Base-by-base conservation (phyloP, 2,329 filamentous ascomycete species). In the Apiospora phragmitis region DNA sequence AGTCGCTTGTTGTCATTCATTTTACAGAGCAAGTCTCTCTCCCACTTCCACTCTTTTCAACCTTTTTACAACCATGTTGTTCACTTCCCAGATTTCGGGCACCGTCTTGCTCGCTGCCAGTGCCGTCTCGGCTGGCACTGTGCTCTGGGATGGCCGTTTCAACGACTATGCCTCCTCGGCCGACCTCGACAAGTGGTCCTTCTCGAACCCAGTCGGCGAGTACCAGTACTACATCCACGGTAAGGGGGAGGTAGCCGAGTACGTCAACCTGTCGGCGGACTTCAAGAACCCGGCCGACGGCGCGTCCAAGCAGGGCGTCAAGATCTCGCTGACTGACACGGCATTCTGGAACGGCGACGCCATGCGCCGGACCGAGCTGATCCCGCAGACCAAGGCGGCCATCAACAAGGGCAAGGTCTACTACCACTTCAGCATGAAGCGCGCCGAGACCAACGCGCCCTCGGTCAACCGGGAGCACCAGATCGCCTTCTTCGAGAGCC, bases 161-260 rank as follows among this genome's bases (percentile, higher is more conserved):
- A 89, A 89, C 76, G 83, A 85, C 70, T 80, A 87, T 71, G 81
- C 80, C 16, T 80, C 84, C 21, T 83, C 82, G 68, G 76, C 83
- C 1, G 86, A 88, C 75, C 81, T 90, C 18, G 81, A 84, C 73
- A 83, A 85, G 55, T 90, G 88, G 88, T 88, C 86, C 1, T 91
- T 87, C 86, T 85, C 84, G 8, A 90, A 89, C 77, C 85, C 90
- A 79, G 86, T 89, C 72, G 87, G 88, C 1, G 86, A 89, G 1
- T 93, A 92, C 81, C 91, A 93, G 80, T 93, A 91, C 84, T 93
- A 93, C 82, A 93, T 93, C 78, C 91, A 93, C 82, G 92, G 92
- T 67, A 80, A 81, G 11, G 86, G 84, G 11, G 67, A 81, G 1
- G 84, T 88, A 21, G 84, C 83, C 65, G 81, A 87, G 75, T 92